A percentile compares a stretch with the other conserved stretches of the same genome.
Evolutionary conservation across 495 filamentous ascomycete species (phyloP).

Genomic region (Pyronema omphalodes): DNA sequence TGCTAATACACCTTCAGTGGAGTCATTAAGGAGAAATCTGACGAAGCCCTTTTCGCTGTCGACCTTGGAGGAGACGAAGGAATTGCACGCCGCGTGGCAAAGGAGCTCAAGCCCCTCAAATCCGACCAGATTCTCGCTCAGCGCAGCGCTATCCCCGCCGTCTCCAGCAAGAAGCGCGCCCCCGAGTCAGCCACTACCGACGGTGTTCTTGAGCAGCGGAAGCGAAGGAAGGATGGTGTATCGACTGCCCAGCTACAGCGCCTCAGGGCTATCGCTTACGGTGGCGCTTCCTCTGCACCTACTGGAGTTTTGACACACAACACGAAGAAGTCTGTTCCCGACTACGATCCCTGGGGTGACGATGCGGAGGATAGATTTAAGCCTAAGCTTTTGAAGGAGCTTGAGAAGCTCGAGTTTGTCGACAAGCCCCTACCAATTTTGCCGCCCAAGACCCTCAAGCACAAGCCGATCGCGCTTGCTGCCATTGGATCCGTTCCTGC

Average conservation of each 20-base stretch:
- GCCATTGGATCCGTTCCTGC: constrained; percentile 59
- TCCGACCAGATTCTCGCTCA: constrained; percentile 76
- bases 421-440: constrained; percentile 43
- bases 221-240: constrained; percentile 53
- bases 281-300: constrained; percentile 51
- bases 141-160: constrained; percentile 59
- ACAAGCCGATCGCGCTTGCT: constrained; percentile 59
- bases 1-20: constrained; percentile 38
- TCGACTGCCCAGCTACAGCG: constrained; percentile 60
- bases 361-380: constrained; percentile 21
- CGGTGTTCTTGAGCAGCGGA: constrained; percentile 59
- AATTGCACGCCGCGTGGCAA: constrained; percentile 42
- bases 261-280: constrained; percentile 59
- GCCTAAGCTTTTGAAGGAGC: constrained; percentile 28
- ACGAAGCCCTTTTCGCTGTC: constrained; percentile 52
- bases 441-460: constrained; percentile 56
- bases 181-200: constrained; percentile 34
- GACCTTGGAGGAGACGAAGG: constrained; percentile 51
- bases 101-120: constrained; percentile 57
- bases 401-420: constrained; percentile 38
- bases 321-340: constrained; percentile 29
- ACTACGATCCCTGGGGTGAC: constrained; percentile 63
- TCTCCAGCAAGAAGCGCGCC: constrained; percentile 56
- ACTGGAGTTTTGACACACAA: constrained; percentile 27
- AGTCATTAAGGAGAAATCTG: constrained; percentile 42